These are phyloP conservation scores for Alternaria arborescens DNA, from an alignment of 2,329 filamentous ascomycete species.

Conservation along the genomic window DNA sequence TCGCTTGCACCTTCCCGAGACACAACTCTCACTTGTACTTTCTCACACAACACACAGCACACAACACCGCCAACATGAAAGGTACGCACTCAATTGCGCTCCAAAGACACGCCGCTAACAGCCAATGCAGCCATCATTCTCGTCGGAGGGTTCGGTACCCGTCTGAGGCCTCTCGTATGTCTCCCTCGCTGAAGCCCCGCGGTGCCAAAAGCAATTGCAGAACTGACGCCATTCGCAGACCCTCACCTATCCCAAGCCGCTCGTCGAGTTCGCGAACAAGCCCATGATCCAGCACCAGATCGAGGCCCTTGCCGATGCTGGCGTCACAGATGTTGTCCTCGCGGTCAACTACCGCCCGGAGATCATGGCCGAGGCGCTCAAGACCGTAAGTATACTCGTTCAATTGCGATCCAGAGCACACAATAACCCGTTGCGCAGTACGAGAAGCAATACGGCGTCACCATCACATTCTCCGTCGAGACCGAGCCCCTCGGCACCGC, in stretches of 20 bases:
- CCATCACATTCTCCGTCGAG: slow-evolving; percentile 97
- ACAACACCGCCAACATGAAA: slow-evolving; percentile 47
- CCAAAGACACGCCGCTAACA: slow-evolving; percentile 18
- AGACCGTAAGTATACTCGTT: slow-evolving; percentile 70
- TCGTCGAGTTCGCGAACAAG: slow-evolving; percentile 98
- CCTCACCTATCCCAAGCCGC: slow-evolving; percentile 93
- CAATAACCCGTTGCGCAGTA: slow-evolving; percentile 63
- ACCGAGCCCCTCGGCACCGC: slow-evolving; percentile 94
- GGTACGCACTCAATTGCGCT: slow-evolving; percentile 36
- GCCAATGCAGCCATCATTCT: slow-evolving; percentile 83
- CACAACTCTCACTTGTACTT: slow-evolving; percentile 16
- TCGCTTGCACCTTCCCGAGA: slow-evolving; percentile 19
- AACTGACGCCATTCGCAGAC: slow-evolving; percentile 66
- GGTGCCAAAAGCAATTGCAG: slow-evolving; percentile 14
- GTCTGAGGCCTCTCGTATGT: slow-evolving; percentile 88
- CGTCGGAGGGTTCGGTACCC: slow-evolving; percentile 98
- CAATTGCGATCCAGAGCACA: slow-evolving; percentile 4
- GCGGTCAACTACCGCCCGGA: slow-evolving; percentile 99
- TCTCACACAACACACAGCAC: slow-evolving; percentile 24
- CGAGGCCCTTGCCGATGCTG: slow-evolving; percentile 89
- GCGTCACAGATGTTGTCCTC: slow-evolving; percentile 96
- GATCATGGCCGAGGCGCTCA: slow-evolving; percentile 93
- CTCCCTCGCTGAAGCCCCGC: slow-evolving; percentile 25
- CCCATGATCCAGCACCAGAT: slow-evolving; percentile 99
- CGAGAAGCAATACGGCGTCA: slow-evolving; percentile 89